Evolutionary conservation across 352 stramenopile species (phyloP), one percentile per base, ranked within the genome.

Genomic region (Phytopythium vexans): DNA sequence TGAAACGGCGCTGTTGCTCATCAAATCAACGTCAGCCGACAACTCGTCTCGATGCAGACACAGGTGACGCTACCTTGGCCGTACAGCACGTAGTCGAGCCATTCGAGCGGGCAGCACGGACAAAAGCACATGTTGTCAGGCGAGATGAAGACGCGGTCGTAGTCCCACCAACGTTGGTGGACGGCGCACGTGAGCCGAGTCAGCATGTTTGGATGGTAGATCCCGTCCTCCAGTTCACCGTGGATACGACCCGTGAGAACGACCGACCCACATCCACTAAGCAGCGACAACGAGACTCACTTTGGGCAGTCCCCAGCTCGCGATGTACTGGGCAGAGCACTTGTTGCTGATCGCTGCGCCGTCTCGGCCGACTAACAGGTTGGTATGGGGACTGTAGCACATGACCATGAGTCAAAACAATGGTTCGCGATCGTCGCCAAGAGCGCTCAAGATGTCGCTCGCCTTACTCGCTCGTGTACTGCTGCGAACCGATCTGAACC

Each of bases 41-140:
- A 15, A 38, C 5, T 10, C 38, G 38, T 14, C 6, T 14, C 0
- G 10, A 49, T 31, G n/a, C 1, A 47, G 6, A 32, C 15, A 21
- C 8, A 47, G 3, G 14, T 27, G 4, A 31, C 33, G 8, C 2
- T 67, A 88, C 79, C 61, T 84, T 85, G 65, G 16, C 72, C 82
- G 39, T 85, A 88, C 1, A 94, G 67, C 32, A 92, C 74, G 60
- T 94, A 94, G 67, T 94, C 83, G 15, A 94, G 58, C 83, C 83
- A 94, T 55, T 94, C 83, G 1, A 84, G 52, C 34, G 83, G 81
- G 46, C 83, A 94, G 55, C 83, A 94, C 0, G 83, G 70, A 42
- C 83, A 94, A 47, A 78, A 94, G 62, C 83, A 94, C 65, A 86
- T 82, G 8, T 64, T 70, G 16, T 76, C 64, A 6, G 56, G 53